These are phyloP conservation scores for Phycomyces nitens DNA, from an alignment of 192 early-diverging fungal genomes.

Conservation along the genomic window DNA sequence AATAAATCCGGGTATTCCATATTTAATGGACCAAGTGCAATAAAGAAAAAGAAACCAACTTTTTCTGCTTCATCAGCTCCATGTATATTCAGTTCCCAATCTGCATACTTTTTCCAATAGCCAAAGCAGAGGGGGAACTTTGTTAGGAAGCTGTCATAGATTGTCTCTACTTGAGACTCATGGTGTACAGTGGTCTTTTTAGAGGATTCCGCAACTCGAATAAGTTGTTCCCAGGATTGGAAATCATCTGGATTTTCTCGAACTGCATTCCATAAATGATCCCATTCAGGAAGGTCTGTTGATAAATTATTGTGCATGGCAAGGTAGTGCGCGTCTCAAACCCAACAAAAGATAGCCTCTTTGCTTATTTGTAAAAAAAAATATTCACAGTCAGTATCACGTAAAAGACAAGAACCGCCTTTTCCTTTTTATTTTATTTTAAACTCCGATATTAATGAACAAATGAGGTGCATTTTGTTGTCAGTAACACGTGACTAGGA, in stretches of 20 bases:
- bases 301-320: too few relatives aligned
- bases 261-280: constrained; percentile 54
- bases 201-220: constrained; percentile 53
- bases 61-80: constrained; percentile 58
- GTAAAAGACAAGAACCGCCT: too few relatives aligned
- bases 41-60: constrained; percentile 33
- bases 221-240: constrained; percentile 64
- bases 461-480: too few relatives aligned
- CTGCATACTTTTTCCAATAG: constrained; percentile 80
- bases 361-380: too few relatives aligned
- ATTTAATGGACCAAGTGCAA: neutral
- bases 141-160: constrained; percentile 63
- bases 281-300: constrained; percentile 36
- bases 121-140: constrained; percentile 77
- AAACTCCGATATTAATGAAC: too few relatives aligned
- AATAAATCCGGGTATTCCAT: too few relatives aligned
- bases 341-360: too few relatives aligned
- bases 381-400: too few relatives aligned
- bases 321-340: too few relatives aligned
- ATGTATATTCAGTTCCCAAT: constrained; percentile 50
- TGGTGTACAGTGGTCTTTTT: constrained; percentile 52
- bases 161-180: constrained; percentile 43
- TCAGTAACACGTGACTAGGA: too few relatives aligned
- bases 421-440: too few relatives aligned
- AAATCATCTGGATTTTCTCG: constrained; percentile 62